Conservation (phyloP, 805 yeast species). For the Suhomyces prunicola region DNA sequence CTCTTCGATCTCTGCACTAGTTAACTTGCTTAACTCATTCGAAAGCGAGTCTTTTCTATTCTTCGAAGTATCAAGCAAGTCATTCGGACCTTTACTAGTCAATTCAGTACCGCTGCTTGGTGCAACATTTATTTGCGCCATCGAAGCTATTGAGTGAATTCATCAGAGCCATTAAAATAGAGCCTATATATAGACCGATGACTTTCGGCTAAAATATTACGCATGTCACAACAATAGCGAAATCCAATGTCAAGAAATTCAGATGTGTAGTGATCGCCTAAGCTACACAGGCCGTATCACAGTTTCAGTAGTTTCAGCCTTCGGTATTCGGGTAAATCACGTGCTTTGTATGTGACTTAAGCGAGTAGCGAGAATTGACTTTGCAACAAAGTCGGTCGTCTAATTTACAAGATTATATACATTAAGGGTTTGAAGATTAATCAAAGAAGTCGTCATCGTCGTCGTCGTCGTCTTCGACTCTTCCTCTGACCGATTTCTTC, state of each 20-base stretch:
- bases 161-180: not conserved
- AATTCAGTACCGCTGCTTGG: not conserved
- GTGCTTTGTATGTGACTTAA: not conserved
- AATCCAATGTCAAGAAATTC: not conserved
- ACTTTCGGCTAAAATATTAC: not conserved
- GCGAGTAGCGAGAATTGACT: not conserved
- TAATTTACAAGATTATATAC: not conserved
- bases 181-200: not conserved
- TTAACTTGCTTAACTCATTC: not conserved
- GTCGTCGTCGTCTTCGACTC: slow-evolving; percentile 28
- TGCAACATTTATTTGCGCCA: not conserved
- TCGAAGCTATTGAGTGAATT: not conserved
- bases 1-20: slow-evolving; percentile 3
- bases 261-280: not conserved
- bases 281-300: not conserved
- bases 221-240: not conserved
- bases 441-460: slow-evolving; percentile 31
- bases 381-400: not conserved
- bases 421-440: slow-evolving; percentile 7
- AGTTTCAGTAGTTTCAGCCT: not conserved
- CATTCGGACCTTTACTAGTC: not conserved
- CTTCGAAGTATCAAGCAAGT: not conserved
- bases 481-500: slow-evolving; percentile 52
- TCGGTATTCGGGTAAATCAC: slow-evolving; percentile 1
- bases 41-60: not conserved